phyloP scores from a whole-genome alignment of 106 monocot genomes.

The Narthecium ossifragum region DNA sequence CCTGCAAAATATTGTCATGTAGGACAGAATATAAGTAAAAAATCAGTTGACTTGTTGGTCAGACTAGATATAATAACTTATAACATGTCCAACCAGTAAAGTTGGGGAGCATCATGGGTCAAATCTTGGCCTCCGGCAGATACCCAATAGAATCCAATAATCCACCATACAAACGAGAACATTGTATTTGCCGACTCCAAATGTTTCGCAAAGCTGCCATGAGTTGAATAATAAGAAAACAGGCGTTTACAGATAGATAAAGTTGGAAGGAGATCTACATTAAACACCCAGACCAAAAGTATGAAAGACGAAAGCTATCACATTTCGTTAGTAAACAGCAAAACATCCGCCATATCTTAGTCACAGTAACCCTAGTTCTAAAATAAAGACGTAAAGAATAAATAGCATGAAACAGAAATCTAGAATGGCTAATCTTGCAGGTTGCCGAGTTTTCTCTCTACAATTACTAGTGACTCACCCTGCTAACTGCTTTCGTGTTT shows the following conservation, averaged over 20 bases:
- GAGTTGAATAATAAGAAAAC: neutral
- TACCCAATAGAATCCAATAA: slow-evolving; percentile 90
- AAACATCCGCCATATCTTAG: no score
- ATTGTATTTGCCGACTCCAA: slow-evolving; percentile 90
- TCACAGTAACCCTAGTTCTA: no score
- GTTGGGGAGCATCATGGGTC: slow-evolving; percentile 64
- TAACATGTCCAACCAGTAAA: slow-evolving; percentile 60
- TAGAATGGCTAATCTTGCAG: no score
- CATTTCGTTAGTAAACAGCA: no score
- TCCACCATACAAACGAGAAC: slow-evolving; percentile 97
- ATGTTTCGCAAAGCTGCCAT: slow-evolving; percentile 58
- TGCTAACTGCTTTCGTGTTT: no score
- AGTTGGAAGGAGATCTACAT: neutral
- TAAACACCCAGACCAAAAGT: neutral
- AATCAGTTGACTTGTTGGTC: neutral
- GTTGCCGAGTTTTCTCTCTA: no score
- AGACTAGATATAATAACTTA: neutral
- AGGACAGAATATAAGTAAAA: neutral
- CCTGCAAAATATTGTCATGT: slow-evolving; percentile 34
- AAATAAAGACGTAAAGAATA: no score
- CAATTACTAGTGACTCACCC: no score
- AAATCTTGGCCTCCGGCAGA: slow-evolving; percentile 71
- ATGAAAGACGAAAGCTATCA: no score
- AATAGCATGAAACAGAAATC: no score
- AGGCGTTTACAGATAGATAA: no score